Percentiles rank a stretch among this genome's conserved stretches.
Evolutionary conservation across 164 flowering plant genomes (phyloP).

Genomic region (Brasenia schreberi): DNA sequence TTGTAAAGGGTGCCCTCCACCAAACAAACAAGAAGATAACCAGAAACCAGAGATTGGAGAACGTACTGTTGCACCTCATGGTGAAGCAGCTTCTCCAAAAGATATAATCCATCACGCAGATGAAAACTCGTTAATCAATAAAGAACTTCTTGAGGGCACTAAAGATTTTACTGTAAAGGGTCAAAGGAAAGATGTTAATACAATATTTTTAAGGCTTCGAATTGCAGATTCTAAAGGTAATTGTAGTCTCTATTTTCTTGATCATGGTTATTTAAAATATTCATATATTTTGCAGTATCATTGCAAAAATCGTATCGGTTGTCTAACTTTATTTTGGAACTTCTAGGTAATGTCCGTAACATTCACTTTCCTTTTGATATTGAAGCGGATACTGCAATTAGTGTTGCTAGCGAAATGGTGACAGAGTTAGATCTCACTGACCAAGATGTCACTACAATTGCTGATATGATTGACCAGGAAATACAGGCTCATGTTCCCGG

Average conservation of each 20-base stretch:
- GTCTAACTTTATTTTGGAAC: background rate
- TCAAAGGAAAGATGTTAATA: constrained; percentile 63
- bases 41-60: background rate
- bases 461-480: constrained; percentile 82
- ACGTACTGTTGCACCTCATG: background rate
- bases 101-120: background rate
- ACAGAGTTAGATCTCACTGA: constrained; percentile 81
- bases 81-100: background rate
- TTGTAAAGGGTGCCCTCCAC: background rate
- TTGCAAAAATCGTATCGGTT: background rate
- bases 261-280: background rate
- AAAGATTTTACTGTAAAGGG: constrained; percentile 61
- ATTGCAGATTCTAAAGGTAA: constrained; percentile 74
- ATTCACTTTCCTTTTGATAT: constrained; percentile 91
- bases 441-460: constrained; percentile 79
- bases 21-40: background rate
- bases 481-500: constrained; percentile 53
- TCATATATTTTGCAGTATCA: background rate
- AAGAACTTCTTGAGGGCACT: constrained; percentile 23
- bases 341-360: constrained; percentile 66
- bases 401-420: constrained; percentile 99
- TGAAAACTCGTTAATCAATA: constrained; percentile 2
- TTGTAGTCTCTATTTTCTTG: background rate
- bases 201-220: constrained; percentile 67
- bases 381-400: constrained; percentile 58